Conservation (phyloP, 2,329 filamentous ascomycete species). For the Pseudocercospora vitis region DNA sequence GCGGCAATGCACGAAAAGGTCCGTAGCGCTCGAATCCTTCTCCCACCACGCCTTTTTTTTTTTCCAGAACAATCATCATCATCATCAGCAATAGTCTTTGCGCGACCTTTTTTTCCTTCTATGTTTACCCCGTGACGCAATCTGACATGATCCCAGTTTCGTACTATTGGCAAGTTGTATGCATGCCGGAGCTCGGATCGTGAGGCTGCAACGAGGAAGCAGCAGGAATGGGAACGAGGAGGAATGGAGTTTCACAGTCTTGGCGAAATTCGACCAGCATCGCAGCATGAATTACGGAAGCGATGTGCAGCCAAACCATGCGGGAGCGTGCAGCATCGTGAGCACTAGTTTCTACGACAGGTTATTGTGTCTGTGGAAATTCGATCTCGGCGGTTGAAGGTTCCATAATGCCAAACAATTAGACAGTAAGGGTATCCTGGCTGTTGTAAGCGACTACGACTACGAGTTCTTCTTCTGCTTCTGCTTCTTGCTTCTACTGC, state of each 20-base stretch:
- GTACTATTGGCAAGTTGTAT: conserved; percentile 85
- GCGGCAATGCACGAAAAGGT: conserved; percentile 17
- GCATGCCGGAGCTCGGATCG: conserved; percentile 79
- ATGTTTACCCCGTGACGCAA: conserved; percentile 9
- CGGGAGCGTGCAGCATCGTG: conserved; percentile 50
- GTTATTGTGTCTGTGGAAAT: conserved; percentile 65
- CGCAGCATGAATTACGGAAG: conserved; percentile 94
- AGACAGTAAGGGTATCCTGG: conserved; percentile 4
- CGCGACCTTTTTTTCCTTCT: background rate
- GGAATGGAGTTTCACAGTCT: conserved; percentile 62
- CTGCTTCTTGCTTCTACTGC: background rate
- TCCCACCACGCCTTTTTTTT: conserved; percentile 1
- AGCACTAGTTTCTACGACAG: conserved; percentile 79
- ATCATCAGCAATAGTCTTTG: no score
- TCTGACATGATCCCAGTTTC: conserved; percentile 35
- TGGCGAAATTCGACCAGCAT: conserved; percentile 78
- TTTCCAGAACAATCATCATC: conserved; percentile 11
- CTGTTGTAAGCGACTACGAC: no score
- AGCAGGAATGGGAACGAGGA: no score
- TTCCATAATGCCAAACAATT: background rate
- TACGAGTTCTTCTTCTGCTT: no score
- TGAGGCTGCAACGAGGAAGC: conserved; percentile 49
- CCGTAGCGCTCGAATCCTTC: conserved; percentile 8
- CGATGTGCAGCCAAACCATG: conserved; percentile 60
- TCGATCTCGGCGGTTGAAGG: no score